These are phyloP conservation scores for Arthrobotrys iridis DNA, from an alignment of 2,329 filamentous ascomycete genomes.

Conservation along the genomic window DNA sequence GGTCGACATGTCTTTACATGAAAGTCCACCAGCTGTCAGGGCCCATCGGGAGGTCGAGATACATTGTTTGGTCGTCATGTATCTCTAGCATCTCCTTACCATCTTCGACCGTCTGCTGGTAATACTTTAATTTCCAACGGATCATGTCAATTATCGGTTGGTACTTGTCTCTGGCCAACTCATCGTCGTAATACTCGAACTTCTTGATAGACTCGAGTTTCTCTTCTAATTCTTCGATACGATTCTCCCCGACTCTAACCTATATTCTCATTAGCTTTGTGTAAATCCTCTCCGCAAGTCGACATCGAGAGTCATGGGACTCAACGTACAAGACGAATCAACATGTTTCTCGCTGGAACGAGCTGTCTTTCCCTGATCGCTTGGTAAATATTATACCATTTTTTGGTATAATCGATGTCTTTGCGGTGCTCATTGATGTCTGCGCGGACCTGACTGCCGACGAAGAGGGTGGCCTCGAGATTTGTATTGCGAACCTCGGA, in stretches of 20 bases:
- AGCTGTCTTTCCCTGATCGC: not conserved
- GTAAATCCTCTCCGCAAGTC: too few species aligned
- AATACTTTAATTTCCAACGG: conserved; percentile 48
- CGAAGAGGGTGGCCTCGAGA: not conserved
- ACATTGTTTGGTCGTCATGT: conserved; percentile 4
- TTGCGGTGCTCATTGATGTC: not conserved
- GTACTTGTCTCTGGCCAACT: not conserved
- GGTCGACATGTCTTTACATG: too few species aligned
- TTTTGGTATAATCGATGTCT: conserved; percentile 32
- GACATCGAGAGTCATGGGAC: too few species aligned
- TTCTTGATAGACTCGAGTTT: not conserved
- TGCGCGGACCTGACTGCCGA: not conserved
- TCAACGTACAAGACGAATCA: not conserved
- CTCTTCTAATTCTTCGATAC: conserved; percentile 16
- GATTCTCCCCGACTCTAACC: not conserved
- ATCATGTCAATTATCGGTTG: conserved; percentile 19
- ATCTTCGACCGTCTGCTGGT: conserved; percentile 12
- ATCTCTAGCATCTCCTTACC: not conserved
- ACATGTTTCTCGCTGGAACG: not conserved
- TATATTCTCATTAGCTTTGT: not conserved
- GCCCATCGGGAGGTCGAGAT: not conserved
- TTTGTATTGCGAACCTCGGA: conserved; percentile 21
- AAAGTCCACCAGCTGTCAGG: not conserved
- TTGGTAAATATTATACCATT: conserved; percentile 24
- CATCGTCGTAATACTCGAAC: not conserved